A percentile compares a stretch with the other conserved stretches of the same genome.
Conservation (phyloP, 306 rosid species). For the Mucuna pruriens region DNA sequence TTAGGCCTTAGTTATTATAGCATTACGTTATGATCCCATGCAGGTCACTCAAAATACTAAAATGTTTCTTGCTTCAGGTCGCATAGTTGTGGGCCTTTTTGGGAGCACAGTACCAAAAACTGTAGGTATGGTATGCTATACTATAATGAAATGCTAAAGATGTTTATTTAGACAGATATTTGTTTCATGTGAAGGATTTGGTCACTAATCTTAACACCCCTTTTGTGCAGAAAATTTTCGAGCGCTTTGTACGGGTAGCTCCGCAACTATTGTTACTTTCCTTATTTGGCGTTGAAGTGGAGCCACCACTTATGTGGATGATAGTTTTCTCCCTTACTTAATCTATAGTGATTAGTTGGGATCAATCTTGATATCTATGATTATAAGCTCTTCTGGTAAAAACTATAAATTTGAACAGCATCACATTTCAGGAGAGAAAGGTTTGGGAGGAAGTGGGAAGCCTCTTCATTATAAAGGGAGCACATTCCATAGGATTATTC, state of each 20-base stretch:
- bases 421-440: constrained; percentile 81
- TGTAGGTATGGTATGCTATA: constrained; percentile 54
- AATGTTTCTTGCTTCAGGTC: constrained; percentile 60
- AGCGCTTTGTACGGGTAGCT: constrained; percentile 90
- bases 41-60: neutral
- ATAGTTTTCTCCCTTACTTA: constrained; percentile 13
- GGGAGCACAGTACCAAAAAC: constrained; percentile 83
- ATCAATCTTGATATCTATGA: constrained; percentile 27
- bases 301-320: constrained; percentile 16
- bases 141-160: neutral
- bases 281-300: constrained; percentile 8
- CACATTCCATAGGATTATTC: constrained; percentile 81
- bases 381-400: neutral
- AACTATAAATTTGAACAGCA: constrained; percentile 36
- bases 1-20: neutral
- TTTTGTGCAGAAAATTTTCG: constrained; percentile 77
- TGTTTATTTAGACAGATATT: constrained; percentile 27
- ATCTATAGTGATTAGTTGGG: constrained; percentile 17
- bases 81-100: constrained; percentile 75
- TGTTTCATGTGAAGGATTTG: constrained; percentile 35
- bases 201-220: constrained; percentile 33
- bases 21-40: neutral
- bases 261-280: constrained; percentile 47
- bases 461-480: constrained; percentile 82
- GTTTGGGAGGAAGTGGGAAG: constrained; percentile 64